Conservation (phyloP, 306 rosid species). For the Cajanus cajan region DNA sequence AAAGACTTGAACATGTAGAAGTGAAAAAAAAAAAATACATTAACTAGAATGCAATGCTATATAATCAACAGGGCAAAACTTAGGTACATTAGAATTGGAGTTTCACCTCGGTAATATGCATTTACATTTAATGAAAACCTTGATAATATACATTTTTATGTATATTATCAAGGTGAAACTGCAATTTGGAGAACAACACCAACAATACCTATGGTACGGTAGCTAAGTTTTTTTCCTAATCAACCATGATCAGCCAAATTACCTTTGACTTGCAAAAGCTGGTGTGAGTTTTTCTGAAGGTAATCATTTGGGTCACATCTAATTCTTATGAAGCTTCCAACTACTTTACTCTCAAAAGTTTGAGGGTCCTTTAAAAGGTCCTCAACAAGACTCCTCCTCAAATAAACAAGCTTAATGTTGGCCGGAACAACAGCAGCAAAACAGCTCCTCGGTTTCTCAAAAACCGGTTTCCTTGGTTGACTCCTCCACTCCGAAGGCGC, state of each 20-base stretch:
- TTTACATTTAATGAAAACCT: too few species aligned
- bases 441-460: conserved; percentile 50
- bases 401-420: conserved; percentile 70
- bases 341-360: conserved; percentile 60
- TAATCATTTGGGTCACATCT: conserved; percentile 78
- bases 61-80: too few species aligned
- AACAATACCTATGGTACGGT: too few species aligned
- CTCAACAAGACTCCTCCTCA: conserved; percentile 62
- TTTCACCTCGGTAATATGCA: too few species aligned
- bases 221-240: not conserved
- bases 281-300: conserved; percentile 76
- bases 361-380: conserved; percentile 54
- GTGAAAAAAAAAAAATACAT: conserved; percentile 11
- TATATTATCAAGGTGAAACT: too few species aligned
- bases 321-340: conserved; percentile 75
- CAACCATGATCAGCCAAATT: conserved; percentile 9
- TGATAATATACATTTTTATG: too few species aligned
- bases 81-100: too few species aligned
- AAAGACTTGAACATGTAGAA: conserved; percentile 15
- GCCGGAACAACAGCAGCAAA: conserved; percentile 66
- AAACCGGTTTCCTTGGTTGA: conserved; percentile 27
- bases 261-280: conserved; percentile 79
- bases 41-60: conserved; percentile 6
- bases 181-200: too few species aligned
- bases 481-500: conserved; percentile 28